Evolutionary conservation across 495 filamentous ascomycete species (phyloP).

Genomic region (Darksidea phi): DNA sequence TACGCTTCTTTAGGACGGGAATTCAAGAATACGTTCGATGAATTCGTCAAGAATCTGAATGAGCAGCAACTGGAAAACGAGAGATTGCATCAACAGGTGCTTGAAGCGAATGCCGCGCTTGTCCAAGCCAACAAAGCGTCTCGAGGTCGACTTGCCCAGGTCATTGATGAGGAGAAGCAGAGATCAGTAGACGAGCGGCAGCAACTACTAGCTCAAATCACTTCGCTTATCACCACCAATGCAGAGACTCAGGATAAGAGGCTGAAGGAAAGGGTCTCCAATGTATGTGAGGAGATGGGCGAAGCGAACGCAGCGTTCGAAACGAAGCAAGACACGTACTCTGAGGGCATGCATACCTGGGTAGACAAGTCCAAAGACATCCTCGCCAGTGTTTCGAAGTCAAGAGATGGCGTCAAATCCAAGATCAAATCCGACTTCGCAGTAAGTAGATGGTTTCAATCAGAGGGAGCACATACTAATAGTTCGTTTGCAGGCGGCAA

Average conservation of each 20-base stretch:
- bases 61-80: conserved; percentile 79
- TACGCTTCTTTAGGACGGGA: conserved; percentile 87
- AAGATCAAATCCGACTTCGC: conserved; percentile 88
- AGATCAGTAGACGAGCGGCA: conserved; percentile 73
- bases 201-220: conserved; percentile 71
- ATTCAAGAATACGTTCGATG: conserved; percentile 81
- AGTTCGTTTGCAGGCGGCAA: conserved; percentile 58
- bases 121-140: conserved; percentile 65
- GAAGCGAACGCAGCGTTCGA: conserved; percentile 48
- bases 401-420: conserved; percentile 71
- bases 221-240: conserved; percentile 67
- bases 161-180: conserved; percentile 71
- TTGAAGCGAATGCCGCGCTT: conserved; percentile 62
- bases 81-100: conserved; percentile 65
- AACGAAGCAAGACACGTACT: conserved; percentile 66
- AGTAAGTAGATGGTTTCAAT: conserved; percentile 50
- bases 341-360: conserved; percentile 74
- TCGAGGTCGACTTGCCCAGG: conserved; percentile 65
- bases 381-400: conserved; percentile 66
- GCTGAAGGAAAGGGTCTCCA: conserved; percentile 60
- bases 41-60: conserved; percentile 66
- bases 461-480: conserved; percentile 29
- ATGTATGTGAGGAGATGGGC: conserved; percentile 61
- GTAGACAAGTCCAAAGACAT: conserved; percentile 64
- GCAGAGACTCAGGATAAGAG: conserved; percentile 70